These are phyloP conservation scores for Cotoneaster glaucophyllus DNA, from an alignment of 306 rosid genomes.

Conservation along the genomic window DNA sequence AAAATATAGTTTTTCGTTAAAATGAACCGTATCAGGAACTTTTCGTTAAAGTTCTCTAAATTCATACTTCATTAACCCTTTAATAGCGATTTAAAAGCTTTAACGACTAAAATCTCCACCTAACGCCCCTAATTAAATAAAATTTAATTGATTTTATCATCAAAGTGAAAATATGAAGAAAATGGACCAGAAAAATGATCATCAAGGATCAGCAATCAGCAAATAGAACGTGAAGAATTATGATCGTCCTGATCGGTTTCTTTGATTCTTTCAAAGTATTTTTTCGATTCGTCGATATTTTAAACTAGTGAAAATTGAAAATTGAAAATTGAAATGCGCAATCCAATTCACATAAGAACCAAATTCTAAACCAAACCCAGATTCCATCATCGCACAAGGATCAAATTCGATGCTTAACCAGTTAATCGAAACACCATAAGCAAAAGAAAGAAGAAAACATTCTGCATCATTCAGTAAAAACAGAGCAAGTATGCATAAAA, in stretches of 20 bases:
- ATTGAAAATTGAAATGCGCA: not conserved
- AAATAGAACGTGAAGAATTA: not conserved
- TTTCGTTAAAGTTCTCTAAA: too few relatives aligned
- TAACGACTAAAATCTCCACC: slow-evolving; percentile 14
- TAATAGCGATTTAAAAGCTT: not conserved
- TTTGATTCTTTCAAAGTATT: not conserved
- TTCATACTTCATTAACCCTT: not conserved
- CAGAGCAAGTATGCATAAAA: not conserved
- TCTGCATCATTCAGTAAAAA: not conserved
- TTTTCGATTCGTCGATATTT: not conserved
- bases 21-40: too few relatives aligned
- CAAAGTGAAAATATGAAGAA: not conserved
- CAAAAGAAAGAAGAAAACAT: not conserved
- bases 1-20: too few relatives aligned
- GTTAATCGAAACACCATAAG: not conserved
- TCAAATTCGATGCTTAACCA: not conserved
- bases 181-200: not conserved
- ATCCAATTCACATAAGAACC: not conserved
- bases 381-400: not conserved
- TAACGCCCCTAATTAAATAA: slow-evolving; percentile 11
- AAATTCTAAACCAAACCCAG: slow-evolving; percentile 6
- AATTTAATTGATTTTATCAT: not conserved
- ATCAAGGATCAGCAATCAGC: not conserved
- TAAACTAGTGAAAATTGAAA: too few relatives aligned
- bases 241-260: not conserved